Conservation (phyloP, 2,329 filamentous ascomycete species). For the Alternaria sp. region DNA sequence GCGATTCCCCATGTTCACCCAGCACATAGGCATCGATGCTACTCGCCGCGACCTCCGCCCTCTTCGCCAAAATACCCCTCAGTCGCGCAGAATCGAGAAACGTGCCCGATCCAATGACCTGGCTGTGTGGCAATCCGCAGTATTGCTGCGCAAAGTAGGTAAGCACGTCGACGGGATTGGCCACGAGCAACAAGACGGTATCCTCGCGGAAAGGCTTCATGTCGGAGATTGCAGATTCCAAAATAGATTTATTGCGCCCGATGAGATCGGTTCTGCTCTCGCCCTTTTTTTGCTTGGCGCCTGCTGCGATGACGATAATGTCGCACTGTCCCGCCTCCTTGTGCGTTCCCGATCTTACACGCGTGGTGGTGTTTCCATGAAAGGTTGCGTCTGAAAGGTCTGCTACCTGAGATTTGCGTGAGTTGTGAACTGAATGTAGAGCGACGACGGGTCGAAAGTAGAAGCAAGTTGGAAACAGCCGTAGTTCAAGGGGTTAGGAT, state of each 20-base stretch:
- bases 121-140: constrained; percentile 20
- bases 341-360: constrained; percentile 29
- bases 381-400: constrained; percentile 21
- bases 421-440: too few relatives aligned
- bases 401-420: not conserved
- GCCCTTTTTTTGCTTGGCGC: constrained; percentile 34
- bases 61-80: constrained; percentile 20
- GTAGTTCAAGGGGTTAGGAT: not conserved
- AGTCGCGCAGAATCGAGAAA: constrained; percentile 32
- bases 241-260: constrained; percentile 32
- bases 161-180: constrained; percentile 34
- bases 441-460: too few relatives aligned
- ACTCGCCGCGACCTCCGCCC: constrained; percentile 20
- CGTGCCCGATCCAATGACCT: constrained; percentile 31
- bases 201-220: constrained; percentile 30
- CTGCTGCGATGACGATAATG: constrained; percentile 30
- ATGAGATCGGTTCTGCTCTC: constrained; percentile 32
- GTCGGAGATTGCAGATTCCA: constrained; percentile 28
- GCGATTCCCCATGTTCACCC: constrained; percentile 29
- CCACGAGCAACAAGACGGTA: constrained; percentile 28
- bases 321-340: constrained; percentile 35
- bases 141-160: constrained; percentile 31
- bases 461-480: too few relatives aligned
- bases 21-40: constrained; percentile 29
- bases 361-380: constrained; percentile 28